Evolutionary conservation across 192 early-diverging fungal species (phyloP).

Genomic region (Umbelopsis vinacea): DNA sequence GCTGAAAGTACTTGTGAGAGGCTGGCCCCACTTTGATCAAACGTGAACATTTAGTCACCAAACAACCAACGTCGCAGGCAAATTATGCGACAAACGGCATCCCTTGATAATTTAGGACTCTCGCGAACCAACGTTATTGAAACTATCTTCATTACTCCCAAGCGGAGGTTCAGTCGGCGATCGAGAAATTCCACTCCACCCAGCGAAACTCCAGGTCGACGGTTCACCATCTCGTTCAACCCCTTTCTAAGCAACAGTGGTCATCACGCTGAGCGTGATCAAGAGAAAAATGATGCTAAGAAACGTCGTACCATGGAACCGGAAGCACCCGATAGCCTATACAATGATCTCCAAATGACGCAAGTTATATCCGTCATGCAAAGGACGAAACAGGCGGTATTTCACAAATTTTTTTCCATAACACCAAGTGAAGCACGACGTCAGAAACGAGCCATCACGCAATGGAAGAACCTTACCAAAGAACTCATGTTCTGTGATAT

Average conservation of each 20-base stretch:
- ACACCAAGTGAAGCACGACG: slow-evolving; percentile 7
- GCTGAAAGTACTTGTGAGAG: neutral
- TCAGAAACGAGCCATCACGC: slow-evolving; percentile 1
- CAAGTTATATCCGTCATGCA: neutral
- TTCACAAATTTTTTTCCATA: neutral
- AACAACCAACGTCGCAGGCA: no score
- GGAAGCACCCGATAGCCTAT: neutral
- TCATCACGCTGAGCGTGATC: neutral
- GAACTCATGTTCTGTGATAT: slow-evolving; percentile 18
- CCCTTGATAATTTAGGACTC: neutral
- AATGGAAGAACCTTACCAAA: slow-evolving; percentile 11
- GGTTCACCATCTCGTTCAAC: neutral
- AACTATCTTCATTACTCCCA: neutral
- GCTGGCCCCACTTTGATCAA: neutral
- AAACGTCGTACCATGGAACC: slow-evolving; percentile 8
- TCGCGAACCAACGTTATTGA: neutral
- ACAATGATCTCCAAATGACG: neutral
- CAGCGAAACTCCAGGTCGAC: neutral
- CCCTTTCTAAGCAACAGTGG: neutral
- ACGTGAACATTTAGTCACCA: neutral
- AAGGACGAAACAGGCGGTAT: neutral
- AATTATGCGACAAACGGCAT: no score
- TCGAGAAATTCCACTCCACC: neutral
- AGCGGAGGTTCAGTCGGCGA: neutral
- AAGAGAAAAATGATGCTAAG: neutral